Evolutionary conservation across 495 filamentous ascomycete species (phyloP).

Genomic region (Xylaria nigripes): DNA sequence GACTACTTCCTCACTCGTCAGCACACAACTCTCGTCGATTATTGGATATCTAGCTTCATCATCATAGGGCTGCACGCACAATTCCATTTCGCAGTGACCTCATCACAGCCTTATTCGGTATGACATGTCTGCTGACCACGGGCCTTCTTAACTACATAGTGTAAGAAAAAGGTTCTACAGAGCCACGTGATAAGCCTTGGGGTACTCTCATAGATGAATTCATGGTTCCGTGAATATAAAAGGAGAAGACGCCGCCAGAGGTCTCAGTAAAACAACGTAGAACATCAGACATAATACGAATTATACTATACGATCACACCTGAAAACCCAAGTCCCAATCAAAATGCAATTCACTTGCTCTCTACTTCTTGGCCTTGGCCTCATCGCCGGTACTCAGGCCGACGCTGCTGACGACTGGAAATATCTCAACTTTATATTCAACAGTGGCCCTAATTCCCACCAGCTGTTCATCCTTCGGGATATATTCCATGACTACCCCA

Average conservation of each 20-base stretch:
- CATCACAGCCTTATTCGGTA: no score
- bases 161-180: no score
- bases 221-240: background rate
- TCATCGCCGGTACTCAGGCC: constrained; percentile 14
- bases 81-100: no score
- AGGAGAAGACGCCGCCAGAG: background rate
- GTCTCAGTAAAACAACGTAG: background rate
- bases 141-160: no score
- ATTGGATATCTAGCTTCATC: no score
- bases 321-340: background rate
- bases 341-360: constrained; percentile 18
- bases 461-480: constrained; percentile 16
- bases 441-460: constrained; percentile 23
- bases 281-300: background rate
- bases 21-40: no score
- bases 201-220: no score
- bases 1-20: no score
- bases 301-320: background rate
- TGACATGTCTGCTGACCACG: no score
- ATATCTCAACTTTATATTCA: constrained; percentile 16
- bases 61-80: no score
- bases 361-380: constrained; percentile 13
- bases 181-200: no score
- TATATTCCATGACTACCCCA: constrained; percentile 7
- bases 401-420: constrained; percentile 5